Base-by-base conservation (phyloP, 2,329 filamentous ascomycete genomes). In the Amphichorda felina region DNA sequence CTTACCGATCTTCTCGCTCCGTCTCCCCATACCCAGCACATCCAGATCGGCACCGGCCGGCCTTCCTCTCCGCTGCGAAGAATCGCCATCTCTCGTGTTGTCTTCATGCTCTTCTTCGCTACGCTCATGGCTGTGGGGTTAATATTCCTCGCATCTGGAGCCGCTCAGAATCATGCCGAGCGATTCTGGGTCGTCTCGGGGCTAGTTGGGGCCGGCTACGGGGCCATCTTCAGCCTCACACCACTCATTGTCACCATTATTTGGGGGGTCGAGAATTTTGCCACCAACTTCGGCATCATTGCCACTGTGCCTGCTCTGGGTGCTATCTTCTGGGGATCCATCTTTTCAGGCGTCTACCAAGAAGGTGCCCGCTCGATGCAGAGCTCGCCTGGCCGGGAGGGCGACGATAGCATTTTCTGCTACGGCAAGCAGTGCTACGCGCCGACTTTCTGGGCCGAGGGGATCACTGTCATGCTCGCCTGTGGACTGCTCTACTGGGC, bases 191-290 rank as follows among this genome's bases (percentile, higher is more conserved):
- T 89, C 33, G 82, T 94, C 8, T 93, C 86, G 0, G 75, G 81
- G 0, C 69, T 88, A 2, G 77, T 98, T 6, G 91, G 91, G 6
- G 79, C 87, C 2, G 91, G 91, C 30, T 96, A 98, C 52, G 91
- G 91, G 30, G 88, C 88, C 22, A 75, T 88, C 16, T 98, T 96
- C 63, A 82, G 77, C 33, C 70, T 96, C 5, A 82, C 83, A 0
- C 91, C 91, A 2, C 88, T 96, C 44, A 84, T 96, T 38, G 82
- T 95, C 46, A 86, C 80, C n/a, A 87, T 95, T 8, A 89, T 98
- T 31, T 98, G 91, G 91, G 91, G 91, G 18, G 87, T 94, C 0
- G 88, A 96, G 63, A 98, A 96, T 55, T 96, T 98, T 53, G 91
- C 86, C 39, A 98, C 91, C 1, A 96, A 98, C 49, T 98, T 89